phyloP scores from a whole-genome alignment of 176 grass and related monocot species.

The Alloteropsis semialata region DNA sequence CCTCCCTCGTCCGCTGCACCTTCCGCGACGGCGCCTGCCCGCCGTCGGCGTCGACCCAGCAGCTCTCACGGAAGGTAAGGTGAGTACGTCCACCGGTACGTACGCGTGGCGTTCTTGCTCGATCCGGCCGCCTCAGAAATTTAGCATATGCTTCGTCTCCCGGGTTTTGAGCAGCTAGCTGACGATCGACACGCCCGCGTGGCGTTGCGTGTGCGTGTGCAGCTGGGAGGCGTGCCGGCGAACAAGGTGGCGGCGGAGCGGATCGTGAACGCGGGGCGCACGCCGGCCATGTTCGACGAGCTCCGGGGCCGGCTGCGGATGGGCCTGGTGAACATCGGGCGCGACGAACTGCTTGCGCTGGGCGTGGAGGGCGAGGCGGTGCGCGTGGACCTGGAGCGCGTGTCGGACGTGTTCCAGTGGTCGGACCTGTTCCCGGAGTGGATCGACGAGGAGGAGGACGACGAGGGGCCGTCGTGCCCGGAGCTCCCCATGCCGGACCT shows the following conservation, averaged over 20 bases:
- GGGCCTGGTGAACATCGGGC: conserved; percentile 69
- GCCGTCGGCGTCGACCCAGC: neutral
- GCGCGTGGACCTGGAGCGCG: conserved; percentile 49
- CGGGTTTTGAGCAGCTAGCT: neutral
- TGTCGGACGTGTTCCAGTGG: conserved; percentile 57
- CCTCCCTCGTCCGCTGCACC: conserved; percentile 73
- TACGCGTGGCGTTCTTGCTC: neutral
- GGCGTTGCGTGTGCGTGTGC: neutral
- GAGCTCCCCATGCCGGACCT: conserved; percentile 87
- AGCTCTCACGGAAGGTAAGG: conserved; percentile 91
- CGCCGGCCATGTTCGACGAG: conserved; percentile 57
- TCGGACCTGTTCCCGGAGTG: conserved; percentile 85
- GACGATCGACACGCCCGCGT: too few species aligned
- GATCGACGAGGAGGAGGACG: conserved; percentile 88
- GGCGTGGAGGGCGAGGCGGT: conserved; percentile 49
- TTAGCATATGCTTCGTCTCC: neutral
- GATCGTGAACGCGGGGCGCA: conserved; percentile 41
- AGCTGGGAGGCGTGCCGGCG: conserved; percentile 43
- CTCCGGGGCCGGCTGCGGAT: conserved; percentile 42
- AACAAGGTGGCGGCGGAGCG: conserved; percentile 50
- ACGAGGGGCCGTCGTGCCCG: conserved; percentile 63
- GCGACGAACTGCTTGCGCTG: conserved; percentile 44
- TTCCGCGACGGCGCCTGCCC: conserved; percentile 46
- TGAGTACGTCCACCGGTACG: conserved; percentile 40
- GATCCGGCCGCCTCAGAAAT: too few species aligned